Base-by-base conservation (phyloP, 768 basidiomycete genomes). In the Lentinus tigrinus region DNA sequence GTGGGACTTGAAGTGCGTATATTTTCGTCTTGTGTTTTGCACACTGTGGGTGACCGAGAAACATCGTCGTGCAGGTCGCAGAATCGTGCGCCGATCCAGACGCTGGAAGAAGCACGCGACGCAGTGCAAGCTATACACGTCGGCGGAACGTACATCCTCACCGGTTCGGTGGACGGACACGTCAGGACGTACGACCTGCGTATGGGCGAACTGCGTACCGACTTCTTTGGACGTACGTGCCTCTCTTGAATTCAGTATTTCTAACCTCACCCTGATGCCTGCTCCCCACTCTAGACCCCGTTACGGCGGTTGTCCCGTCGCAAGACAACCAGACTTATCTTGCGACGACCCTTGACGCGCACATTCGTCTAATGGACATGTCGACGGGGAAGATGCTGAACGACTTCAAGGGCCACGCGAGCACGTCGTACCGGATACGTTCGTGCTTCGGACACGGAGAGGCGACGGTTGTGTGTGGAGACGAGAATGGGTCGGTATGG, bases 181-280 rank as follows among this genome's bases (percentile, higher is more conserved):
- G 85, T 96, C 43, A 85, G 97, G 19, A 93, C 92, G 9, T 98
- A 98, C 73, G 97, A 99, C 72, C 79, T 99, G 31, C 88, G 97
- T 52, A 93, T 89, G 77, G 97, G 97, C 23, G 86, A 96, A 70
- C 75, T 98, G 27, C 84, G 89, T 8, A 82, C 90, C 43, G 97
- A 99, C 72, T 94, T 85, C 68, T 82, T 98, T 63, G 96, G 96
- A 8, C 84, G 94, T 95, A 71, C 66, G 92, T 83, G 14, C 23
- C 40, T 17, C 52, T 40, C 31, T 43, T 43, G 6, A 23, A 27
- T 23, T n/a, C 27, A 4, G 10, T 38, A 10, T 16, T 13, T n/a
- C 26, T 7, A 7, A 24, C 50, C 47, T 27, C 54, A 34, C 23
- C 4, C 23, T 34, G 27, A n/a, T 36, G n/a, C n/a, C n/a, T n/a